Evolutionary conservation across 148 eudicot genomes (phyloP).

Genomic region (Vaccinium vitisidaea): DNA sequence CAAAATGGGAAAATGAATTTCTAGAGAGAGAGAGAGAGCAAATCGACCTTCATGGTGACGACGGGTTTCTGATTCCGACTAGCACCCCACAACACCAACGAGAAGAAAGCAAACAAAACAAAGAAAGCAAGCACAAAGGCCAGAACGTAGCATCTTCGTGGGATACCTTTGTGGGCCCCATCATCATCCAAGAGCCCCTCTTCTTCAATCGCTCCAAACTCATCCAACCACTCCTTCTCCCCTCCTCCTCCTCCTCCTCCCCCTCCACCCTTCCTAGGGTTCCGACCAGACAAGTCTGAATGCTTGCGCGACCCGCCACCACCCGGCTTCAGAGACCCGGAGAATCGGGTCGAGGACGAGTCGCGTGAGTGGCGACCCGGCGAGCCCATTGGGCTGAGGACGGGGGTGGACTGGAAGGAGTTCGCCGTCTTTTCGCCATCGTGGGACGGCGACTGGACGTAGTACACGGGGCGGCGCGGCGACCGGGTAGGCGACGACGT

Average conservation of each 20-base stretch:
- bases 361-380: slow-evolving; percentile 83
- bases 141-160: slow-evolving; percentile 50
- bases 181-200: slow-evolving; percentile 64
- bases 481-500: slow-evolving; percentile 69
- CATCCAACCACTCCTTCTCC: slow-evolving; percentile 34
- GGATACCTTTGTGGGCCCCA: slow-evolving; percentile 19
- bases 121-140: slow-evolving; percentile 62
- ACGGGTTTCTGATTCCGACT: slow-evolving; percentile 72
- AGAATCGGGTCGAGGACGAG: slow-evolving; percentile 81
- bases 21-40: neutral
- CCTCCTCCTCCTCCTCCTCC: slow-evolving; percentile 11
- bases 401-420: slow-evolving; percentile 79
- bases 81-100: slow-evolving; percentile 85
- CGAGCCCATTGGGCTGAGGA: slow-evolving; percentile 74
- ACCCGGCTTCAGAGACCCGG: slow-evolving; percentile 57
- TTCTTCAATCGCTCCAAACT: slow-evolving; percentile 80
- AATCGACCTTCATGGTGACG: slow-evolving; percentile 65
- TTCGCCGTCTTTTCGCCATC: slow-evolving; percentile 78
- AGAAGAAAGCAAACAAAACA: slow-evolving; percentile 64
- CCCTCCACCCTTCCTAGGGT: slow-evolving; percentile 16
- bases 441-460: slow-evolving; percentile 90
- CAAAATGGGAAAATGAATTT: neutral
- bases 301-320: slow-evolving; percentile 35
- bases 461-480: slow-evolving; percentile 60
- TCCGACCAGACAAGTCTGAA: slow-evolving; percentile 22